Conservation (phyloP, 768 basidiomycete genomes). For the Nidula microcarpa region DNA sequence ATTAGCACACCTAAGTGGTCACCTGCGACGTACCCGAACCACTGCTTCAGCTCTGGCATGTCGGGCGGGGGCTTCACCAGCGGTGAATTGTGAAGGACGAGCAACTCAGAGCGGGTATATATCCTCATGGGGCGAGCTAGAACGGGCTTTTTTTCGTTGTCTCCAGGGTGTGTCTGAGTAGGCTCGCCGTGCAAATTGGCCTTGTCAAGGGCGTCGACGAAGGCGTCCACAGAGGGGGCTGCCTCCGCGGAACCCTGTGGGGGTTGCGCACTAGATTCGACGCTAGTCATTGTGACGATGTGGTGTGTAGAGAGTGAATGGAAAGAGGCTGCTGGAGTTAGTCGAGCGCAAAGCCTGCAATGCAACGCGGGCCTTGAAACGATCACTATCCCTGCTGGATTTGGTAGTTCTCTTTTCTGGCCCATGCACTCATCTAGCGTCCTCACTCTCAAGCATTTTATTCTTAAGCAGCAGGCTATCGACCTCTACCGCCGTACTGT, state of each 20-base stretch:
- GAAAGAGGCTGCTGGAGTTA: too few species aligned
- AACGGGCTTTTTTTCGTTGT: conserved; percentile 22
- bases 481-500: conserved; percentile 65
- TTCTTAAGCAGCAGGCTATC: conserved; percentile 60
- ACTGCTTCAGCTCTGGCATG: conserved; percentile 82
- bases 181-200: too few species aligned
- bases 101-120: conserved; percentile 69
- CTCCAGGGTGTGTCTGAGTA: too few species aligned
- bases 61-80: conserved; percentile 65
- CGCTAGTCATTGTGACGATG: too few species aligned
- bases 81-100: conserved; percentile 70
- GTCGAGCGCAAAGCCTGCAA: too few species aligned
- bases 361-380: too few species aligned
- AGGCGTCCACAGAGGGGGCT: too few species aligned
- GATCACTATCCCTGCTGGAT: conserved; percentile 6
- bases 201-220: too few species aligned
- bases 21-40: conserved; percentile 73
- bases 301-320: too few species aligned
- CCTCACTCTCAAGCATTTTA: conserved; percentile 69
- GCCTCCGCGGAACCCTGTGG: too few species aligned
- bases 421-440: neutral
- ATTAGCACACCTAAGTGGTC: conserved; percentile 16
- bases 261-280: too few species aligned
- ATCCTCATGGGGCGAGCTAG: conserved; percentile 48
- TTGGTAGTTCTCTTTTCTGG: conserved; percentile 11